phyloP scores from a whole-genome alignment of 306 rosid species.

The Rosa persica region DNA sequence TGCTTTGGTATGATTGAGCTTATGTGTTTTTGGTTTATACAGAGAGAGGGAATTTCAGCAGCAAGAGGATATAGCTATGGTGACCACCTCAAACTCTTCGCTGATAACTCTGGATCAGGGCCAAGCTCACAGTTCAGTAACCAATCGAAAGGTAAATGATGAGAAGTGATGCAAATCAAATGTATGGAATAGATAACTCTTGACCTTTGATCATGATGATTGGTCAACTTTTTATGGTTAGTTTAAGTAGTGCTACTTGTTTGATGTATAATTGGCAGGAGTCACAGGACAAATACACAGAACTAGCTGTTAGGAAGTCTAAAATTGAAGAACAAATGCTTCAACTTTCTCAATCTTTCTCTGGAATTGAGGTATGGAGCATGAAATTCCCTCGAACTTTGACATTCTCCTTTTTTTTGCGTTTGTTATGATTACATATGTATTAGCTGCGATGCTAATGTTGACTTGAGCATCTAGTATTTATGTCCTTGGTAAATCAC shows the following conservation, averaged over 20 bases:
- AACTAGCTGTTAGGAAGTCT: constrained; percentile 44
- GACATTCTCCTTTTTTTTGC: not conserved
- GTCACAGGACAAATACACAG: constrained; percentile 51
- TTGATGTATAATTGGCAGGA: not conserved
- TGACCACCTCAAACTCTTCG: constrained; percentile 40
- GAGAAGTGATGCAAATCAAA: not conserved
- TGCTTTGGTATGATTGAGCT: not conserved
- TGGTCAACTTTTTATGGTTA: not conserved
- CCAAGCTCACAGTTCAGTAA: constrained; percentile 29
- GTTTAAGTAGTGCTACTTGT: not conserved
- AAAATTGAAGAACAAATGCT: constrained; percentile 57
- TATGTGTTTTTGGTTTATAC: constrained; percentile 1
- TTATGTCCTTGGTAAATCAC: not conserved
- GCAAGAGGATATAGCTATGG: constrained; percentile 41
- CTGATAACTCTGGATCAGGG: constrained; percentile 36
- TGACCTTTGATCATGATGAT: not conserved
- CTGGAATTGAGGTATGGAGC: constrained; percentile 58
- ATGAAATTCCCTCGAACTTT: not conserved
- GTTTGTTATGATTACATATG: not conserved
- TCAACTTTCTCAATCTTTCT: constrained; percentile 47
- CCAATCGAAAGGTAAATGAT: constrained; percentile 50
- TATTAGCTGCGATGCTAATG: too few relatives aligned
- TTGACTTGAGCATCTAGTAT: not conserved
- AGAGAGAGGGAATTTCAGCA: constrained; percentile 47
- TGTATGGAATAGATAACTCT: not conserved